A percentile compares a stretch with the other conserved stretches of the same genome.
Evolutionary conservation across 2,329 filamentous ascomycete species (phyloP).

Genomic region (Cyphellophora europaea): DNA sequence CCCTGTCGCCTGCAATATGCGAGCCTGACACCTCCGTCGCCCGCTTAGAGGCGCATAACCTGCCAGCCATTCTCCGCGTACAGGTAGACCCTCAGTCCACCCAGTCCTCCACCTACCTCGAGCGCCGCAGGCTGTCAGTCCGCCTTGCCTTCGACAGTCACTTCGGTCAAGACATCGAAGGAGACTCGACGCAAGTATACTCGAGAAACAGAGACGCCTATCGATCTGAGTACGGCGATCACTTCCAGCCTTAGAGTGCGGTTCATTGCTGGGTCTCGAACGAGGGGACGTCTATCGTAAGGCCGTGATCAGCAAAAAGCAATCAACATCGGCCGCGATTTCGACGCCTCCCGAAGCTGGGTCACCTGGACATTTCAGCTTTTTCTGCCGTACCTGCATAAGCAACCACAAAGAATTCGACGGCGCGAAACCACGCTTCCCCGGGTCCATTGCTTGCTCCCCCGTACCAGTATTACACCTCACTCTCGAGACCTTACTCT

Average conservation of each 20-base stretch:
- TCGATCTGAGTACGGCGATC: too few relatives aligned
- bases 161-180: too few relatives aligned
- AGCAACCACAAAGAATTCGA: background rate
- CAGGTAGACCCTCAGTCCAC: background rate
- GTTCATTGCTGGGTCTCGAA: background rate
- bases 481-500: too few relatives aligned
- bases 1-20: background rate
- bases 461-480: too few relatives aligned
- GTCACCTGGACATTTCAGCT: slow-evolving; percentile 13
- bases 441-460: background rate
- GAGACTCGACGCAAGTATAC: too few relatives aligned
- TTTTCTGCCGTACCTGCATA: slow-evolving; percentile 15
- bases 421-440: too few relatives aligned
- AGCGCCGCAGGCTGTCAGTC: background rate
- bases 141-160: too few relatives aligned
- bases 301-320: slow-evolving; percentile 15
- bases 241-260: background rate
- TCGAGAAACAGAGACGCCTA: too few relatives aligned
- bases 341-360: slow-evolving; percentile 7
- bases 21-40: background rate
- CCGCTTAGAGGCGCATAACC: background rate
- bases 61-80: background rate
- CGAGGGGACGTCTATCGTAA: background rate
- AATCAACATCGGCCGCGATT: slow-evolving; percentile 9
- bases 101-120: background rate